Base-by-base conservation (phyloP, 139 green algal genomes). In the Picochlorum sp. region DNA sequence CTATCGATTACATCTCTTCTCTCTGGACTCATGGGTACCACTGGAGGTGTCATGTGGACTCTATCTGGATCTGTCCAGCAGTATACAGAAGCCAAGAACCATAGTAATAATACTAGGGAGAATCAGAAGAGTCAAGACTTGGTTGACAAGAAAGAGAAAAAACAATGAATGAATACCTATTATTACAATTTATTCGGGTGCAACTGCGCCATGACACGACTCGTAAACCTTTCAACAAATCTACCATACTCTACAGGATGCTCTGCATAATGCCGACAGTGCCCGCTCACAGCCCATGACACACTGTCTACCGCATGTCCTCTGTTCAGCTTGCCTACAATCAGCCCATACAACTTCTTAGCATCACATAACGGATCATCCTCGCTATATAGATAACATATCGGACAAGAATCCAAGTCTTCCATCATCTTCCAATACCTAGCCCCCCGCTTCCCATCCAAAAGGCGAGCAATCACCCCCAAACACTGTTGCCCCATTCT, bases 321-420 rank as follows among this genome's bases (percentile, higher is more conserved):
- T 41, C 16, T 21, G 16, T 26, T 21, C 30, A 55, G 49, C 41
- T 51, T 56, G 3, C 14, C 34, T 16, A 44, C 65, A 16, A 77
- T 47, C 26, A 77, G 57, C 26, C 21, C 15, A 18, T 68, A 45
- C 24, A 77, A 49, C 64, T 65, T 73, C 34, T 24, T 23, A 11
- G 60, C 49, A 44, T 73, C 64, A 60, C 65, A 73, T 37, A 77
- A 59, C 6, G 57, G 64, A 55, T 77, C 70, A 54, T 77, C 70
- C 1, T 10, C 37, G 21, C 34, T 62, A 49, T 73, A 77, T 2
- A 77, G 21, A 21, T 64, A 69, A n/a, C 69, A 56, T 37, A 6
- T 45, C 21, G 49, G 58, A 37, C 49, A 58, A n/a, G 59, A 15
- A 20, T 49, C n/a, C 24, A 77, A 64, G 26, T 67, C 20, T n/a